Evolutionary conservation across 2,329 filamentous ascomycete genomes (phyloP), one percentile per base, ranked within the genome.

Genomic region (Xylariaceae sp.): DNA sequence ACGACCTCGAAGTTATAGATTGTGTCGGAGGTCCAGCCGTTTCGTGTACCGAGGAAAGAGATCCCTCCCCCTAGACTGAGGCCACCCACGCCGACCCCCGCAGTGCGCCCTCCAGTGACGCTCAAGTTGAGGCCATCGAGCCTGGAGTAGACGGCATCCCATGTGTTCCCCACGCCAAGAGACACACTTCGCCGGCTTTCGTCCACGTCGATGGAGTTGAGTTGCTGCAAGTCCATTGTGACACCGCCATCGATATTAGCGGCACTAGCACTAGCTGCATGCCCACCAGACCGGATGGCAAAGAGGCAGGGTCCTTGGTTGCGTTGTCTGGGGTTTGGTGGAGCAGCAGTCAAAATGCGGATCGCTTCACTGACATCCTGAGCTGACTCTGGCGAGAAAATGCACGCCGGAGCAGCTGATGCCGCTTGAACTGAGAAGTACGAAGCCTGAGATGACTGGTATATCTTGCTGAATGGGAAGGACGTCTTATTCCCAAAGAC

Each of bases 181-280:
- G n/a, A n/a, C n/a, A n/a, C n/a, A n/a, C 13, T 41, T 46, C 3
- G 54, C 58, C 5, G 53, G 47, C 2, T 52, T 52, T 51, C 50
- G 19, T 56, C 44, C 1, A 43, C 32, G 17, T 56, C 47, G 22
- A 61, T 44, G 17, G 50, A 37, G 22, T 64, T 55, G 30, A 70
- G 40, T 11, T 46, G 43, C 18, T 52, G 55, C 23, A 72, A 37
- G 35, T 68, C 64, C 35, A 72, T 61, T 3, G 60, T 59, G n/a
- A 68, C 50, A 3, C 64, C 65, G 3, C 53, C 57, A 10, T 55
- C 50, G 31, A 61, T 63, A 36, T 60, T 72, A n/a, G n/a, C n/a
- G n/a, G n/a, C n/a, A n/a, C n/a, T n/a, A n/a, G n/a, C n/a, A n/a
- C n/a, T n/a, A n/a, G n/a, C n/a, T n/a, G n/a, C n/a, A n/a, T n/a